phyloP scores from a whole-genome alignment of 2,329 filamentous ascomycete genomes.

The Incumbomyces lentus region DNA sequence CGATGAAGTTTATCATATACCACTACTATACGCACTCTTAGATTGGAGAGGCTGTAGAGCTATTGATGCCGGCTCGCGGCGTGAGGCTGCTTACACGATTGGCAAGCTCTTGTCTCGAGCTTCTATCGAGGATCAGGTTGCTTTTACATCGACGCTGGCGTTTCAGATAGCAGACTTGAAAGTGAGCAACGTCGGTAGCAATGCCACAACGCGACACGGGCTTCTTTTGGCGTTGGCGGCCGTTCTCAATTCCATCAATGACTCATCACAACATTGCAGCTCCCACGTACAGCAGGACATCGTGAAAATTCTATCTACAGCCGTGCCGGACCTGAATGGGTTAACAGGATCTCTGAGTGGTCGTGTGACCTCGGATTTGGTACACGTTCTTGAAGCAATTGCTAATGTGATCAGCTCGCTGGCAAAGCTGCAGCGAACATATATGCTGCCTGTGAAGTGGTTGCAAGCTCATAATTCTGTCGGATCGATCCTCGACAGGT shows the following conservation, averaged over 20 bases:
- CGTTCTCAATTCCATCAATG: conserved; percentile 5
- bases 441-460: background rate
- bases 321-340: conserved; percentile 10
- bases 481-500: conserved; percentile 29
- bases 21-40: conserved; percentile 60
- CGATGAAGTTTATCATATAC: conserved; percentile 52
- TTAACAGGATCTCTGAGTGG: conserved; percentile 16
- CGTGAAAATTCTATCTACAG: conserved; percentile 6
- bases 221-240: conserved; percentile 32
- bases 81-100: conserved; percentile 60
- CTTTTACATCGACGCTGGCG: conserved; percentile 16
- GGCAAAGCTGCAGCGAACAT: background rate
- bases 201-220: conserved; percentile 35
- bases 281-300: background rate
- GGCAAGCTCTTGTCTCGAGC: conserved; percentile 35
- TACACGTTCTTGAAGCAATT: conserved; percentile 17
- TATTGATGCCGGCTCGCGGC: conserved; percentile 61
- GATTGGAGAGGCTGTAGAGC: conserved; percentile 86
- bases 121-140: background rate
- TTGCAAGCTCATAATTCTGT: conserved; percentile 6
- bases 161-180: conserved; percentile 26
- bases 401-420: conserved; percentile 9
- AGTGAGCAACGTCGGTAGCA: conserved; percentile 28
- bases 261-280: background rate
- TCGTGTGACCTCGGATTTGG: conserved; percentile 23